phyloP scores from a whole-genome alignment of 257 asterid species.

The Gentiana macrophylla region DNA sequence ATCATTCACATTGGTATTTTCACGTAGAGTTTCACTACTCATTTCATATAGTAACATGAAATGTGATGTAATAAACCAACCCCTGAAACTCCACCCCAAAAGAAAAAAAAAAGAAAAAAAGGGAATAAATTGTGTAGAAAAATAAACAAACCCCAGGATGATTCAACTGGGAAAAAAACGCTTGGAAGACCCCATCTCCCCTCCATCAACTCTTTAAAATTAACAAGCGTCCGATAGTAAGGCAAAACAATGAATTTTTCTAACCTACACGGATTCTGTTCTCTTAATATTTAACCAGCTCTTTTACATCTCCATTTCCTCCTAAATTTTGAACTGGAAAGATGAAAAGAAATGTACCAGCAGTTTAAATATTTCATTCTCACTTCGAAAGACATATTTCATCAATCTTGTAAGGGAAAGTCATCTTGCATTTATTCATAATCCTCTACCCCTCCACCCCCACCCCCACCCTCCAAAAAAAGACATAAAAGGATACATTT shows the following conservation, averaged over 20 bases:
- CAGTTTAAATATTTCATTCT: background rate
- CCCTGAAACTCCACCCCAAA: no score
- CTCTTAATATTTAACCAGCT: background rate
- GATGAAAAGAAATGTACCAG: background rate
- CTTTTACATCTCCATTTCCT: background rate
- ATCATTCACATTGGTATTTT: no score
- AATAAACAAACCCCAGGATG: background rate
- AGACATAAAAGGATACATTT: background rate
- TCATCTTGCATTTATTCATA: background rate
- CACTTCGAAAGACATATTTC: background rate
- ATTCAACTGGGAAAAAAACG: background rate
- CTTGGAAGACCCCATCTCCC: background rate
- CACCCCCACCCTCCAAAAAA: no score
- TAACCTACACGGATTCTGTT: background rate
- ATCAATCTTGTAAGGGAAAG: background rate
- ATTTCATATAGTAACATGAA: no score
- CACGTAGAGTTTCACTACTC: no score
- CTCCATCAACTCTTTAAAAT: background rate
- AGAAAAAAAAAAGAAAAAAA: no score
- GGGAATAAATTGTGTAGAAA: no score
- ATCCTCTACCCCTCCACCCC: background rate
- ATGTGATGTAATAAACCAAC: no score
- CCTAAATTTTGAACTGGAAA: background rate
- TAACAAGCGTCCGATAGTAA: background rate
- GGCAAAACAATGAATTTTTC: background rate